phyloP scores from a whole-genome alignment of 2,329 filamentous ascomycete genomes.

The Aspergillus calidoustus region DNA sequence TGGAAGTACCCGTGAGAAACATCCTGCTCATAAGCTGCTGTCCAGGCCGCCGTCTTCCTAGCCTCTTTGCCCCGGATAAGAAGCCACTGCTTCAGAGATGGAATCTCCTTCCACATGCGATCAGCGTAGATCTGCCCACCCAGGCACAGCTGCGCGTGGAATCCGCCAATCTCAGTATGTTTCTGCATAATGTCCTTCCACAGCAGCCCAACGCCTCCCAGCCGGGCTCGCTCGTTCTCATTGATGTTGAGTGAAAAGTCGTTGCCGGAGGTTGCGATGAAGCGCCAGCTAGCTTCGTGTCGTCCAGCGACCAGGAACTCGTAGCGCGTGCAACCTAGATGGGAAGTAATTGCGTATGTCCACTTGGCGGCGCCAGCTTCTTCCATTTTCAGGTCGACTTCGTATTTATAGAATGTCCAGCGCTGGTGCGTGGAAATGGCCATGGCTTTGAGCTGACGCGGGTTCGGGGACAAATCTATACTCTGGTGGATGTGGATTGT shows the following conservation, averaged over 20 bases:
- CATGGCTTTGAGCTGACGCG: conserved; percentile 79
- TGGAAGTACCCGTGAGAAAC: conserved; percentile 97
- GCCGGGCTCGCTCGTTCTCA: conserved; percentile 79
- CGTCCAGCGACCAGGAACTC: conserved; percentile 94
- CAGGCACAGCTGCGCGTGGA: conserved; percentile 89
- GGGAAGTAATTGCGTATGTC: conserved; percentile 98
- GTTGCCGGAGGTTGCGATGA: conserved; percentile 93
- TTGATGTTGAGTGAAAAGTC: conserved; percentile 90
- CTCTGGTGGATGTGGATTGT: conserved; percentile 96
- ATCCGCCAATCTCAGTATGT: conserved; percentile 93
- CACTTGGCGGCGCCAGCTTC: conserved; percentile 78
- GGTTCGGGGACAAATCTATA: conserved; percentile 88
- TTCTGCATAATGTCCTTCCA: conserved; percentile 99
- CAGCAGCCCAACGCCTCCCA: conserved; percentile 93
- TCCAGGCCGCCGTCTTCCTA: conserved; percentile 88
- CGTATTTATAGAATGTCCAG: conserved; percentile 96
- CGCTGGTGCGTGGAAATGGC: conserved; percentile 87
- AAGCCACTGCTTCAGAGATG: conserved; percentile 92
- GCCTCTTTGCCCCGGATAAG: conserved; percentile 91
- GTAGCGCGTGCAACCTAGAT: conserved; percentile 95
- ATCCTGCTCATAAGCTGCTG: conserved; percentile 91
- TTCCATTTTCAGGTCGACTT: conserved; percentile 86
- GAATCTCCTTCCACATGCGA: conserved; percentile 93
- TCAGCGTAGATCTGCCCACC: conserved; percentile 97
- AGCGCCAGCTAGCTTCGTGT: conserved; percentile 90